Evolutionary conservation across 2,329 filamentous ascomycete species (phyloP).

Genomic region (Coniochaeta pulveracea): DNA sequence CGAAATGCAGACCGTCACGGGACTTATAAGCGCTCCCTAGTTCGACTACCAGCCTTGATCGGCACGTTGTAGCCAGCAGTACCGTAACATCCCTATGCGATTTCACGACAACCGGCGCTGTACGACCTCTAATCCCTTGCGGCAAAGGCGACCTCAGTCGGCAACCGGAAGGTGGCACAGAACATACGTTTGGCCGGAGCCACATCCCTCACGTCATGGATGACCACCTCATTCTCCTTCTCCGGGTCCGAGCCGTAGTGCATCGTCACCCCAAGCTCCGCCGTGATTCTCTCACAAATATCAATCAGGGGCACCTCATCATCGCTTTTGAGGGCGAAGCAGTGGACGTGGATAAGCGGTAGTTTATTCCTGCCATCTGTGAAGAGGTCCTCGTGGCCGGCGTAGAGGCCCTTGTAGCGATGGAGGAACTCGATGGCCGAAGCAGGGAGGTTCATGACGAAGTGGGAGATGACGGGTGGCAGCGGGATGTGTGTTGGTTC

Average conservation of each 20-base stretch:
- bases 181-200: slow-evolving; percentile 95
- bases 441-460: slow-evolving; percentile 95
- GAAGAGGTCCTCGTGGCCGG: slow-evolving; percentile 57
- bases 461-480: slow-evolving; percentile 76
- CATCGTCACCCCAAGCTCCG: slow-evolving; percentile 48
- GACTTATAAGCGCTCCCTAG: no score
- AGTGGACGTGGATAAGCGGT: slow-evolving; percentile 87
- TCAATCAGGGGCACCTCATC: slow-evolving; percentile 54
- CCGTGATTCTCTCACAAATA: slow-evolving; percentile 55
- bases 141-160: slow-evolving; percentile 70
- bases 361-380: slow-evolving; percentile 40
- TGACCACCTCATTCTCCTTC: slow-evolving; percentile 35
- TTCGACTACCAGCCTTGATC: no score
- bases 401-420: slow-evolving; percentile 68
- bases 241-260: slow-evolving; percentile 36
- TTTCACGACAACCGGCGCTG: no score
- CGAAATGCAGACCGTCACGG: background rate
- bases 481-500: slow-evolving; percentile 34
- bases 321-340: slow-evolving; percentile 76
- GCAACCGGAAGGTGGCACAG: slow-evolving; percentile 84
- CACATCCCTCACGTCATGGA: slow-evolving; percentile 72
- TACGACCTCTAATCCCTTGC: no score
- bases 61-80: no score
- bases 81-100: no score
- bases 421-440: slow-evolving; percentile 75